phyloP scores from a whole-genome alignment of 2,329 filamentous ascomycete species.

The Pleochaeta shiraiana region DNA sequence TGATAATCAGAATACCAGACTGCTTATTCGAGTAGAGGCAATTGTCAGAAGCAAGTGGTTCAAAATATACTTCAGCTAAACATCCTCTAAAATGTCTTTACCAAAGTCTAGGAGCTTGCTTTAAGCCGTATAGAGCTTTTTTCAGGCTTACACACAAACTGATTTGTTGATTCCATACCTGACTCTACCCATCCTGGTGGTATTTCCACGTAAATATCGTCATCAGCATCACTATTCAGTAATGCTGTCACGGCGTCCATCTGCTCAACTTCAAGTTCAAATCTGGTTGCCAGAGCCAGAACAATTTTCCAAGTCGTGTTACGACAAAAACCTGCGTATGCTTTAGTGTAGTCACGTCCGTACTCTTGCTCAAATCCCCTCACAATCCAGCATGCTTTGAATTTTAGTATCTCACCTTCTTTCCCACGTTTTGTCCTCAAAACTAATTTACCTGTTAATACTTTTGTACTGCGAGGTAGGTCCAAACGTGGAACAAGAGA shows the following conservation, averaged over 20 bases:
- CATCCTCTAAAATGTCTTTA: neutral
- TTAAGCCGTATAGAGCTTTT: conserved; percentile 1
- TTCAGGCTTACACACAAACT: neutral
- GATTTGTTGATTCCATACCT: neutral
- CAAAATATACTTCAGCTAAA: neutral
- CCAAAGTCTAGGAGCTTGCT: conserved; percentile 2
- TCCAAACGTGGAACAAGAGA: neutral
- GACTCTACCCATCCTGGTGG: neutral
- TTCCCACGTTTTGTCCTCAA: neutral
- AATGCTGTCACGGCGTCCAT: conserved; percentile 3
- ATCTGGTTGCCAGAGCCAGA: neutral
- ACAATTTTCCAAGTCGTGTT: conserved; percentile 1
- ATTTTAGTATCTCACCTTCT: neutral
- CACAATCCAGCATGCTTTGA: neutral
- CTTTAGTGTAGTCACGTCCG: neutral
- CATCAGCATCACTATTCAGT: conserved; percentile 2
- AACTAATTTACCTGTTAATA: neutral
- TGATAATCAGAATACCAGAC: neutral
- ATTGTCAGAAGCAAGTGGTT: neutral
- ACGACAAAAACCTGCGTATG: neutral
- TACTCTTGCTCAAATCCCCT: conserved; percentile 1
- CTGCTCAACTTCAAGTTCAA: neutral
- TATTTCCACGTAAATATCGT: neutral
- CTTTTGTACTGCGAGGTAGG: neutral
- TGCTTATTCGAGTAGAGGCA: neutral